Percentiles rank a stretch among this genome's conserved stretches.
Conservation (phyloP, 768 basidiomycete species). For the Rhodotorula kratochvilovae region DNA sequence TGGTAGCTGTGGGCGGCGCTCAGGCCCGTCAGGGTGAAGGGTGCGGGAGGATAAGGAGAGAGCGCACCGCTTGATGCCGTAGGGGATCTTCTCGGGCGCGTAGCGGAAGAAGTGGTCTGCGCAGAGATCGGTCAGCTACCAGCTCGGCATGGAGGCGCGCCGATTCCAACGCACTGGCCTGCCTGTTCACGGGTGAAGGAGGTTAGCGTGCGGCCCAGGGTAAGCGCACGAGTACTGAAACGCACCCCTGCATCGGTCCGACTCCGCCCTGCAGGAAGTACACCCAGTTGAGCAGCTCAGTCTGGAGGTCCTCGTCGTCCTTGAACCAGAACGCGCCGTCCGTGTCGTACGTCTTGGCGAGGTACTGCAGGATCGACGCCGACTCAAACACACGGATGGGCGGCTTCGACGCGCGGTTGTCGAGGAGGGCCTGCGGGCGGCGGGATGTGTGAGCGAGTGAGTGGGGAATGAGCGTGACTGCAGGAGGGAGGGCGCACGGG, state of each 20-base stretch:
- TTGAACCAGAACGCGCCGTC: constrained; percentile 33
- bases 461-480: neutral
- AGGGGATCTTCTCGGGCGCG: constrained; percentile 41
- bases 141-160: too few species aligned
- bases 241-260: constrained; percentile 31
- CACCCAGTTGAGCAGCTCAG: constrained; percentile 26
- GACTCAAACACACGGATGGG: constrained; percentile 38
- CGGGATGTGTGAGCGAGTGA: neutral
- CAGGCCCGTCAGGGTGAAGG: neutral
- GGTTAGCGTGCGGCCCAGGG: too few species aligned
- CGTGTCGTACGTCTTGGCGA: constrained; percentile 32
- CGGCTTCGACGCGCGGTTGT: constrained; percentile 35
- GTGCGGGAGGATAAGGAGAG: too few species aligned
- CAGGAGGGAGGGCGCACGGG: neutral
- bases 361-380: constrained; percentile 16
- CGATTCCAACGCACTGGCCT: too few species aligned
- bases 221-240: too few species aligned
- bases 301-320: constrained; percentile 18
- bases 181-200: too few species aligned
- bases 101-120: constrained; percentile 41
- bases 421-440: constrained; percentile 32
- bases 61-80: constrained; percentile 30
- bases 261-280: constrained; percentile 20
- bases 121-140: neutral
- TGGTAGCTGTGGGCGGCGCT: constrained; percentile 12